Evolutionary conservation across 257 asterid species (phyloP).

Genomic region (Solanum lycopersicoides): DNA sequence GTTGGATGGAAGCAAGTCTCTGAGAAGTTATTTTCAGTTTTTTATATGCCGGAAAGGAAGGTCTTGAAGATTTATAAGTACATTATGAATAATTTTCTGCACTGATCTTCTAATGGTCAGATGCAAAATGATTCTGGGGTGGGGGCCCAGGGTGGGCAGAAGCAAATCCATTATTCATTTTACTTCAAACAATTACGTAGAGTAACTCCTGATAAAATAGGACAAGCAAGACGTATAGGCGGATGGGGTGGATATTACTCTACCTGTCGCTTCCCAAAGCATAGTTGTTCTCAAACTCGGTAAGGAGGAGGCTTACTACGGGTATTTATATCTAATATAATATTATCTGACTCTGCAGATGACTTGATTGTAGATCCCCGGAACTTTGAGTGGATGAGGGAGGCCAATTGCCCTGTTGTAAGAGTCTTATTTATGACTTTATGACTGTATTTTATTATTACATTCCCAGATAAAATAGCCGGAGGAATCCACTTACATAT

Average conservation of each 20-base stretch:
- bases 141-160: neutral
- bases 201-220: neutral
- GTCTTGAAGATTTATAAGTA: neutral
- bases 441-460: neutral
- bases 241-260: neutral
- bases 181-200: neutral
- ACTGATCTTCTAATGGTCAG: neutral
- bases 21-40: neutral
- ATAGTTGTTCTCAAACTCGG: neutral
- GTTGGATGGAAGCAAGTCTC: neutral
- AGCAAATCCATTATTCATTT: neutral
- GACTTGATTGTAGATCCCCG: constrained; percentile 98
- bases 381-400: constrained; percentile 95
- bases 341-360: constrained; percentile 38
- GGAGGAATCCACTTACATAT: neutral
- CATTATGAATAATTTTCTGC: neutral
- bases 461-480: neutral
- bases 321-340: neutral
- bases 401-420: constrained; percentile 91
- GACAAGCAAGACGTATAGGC: neutral
- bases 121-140: neutral
- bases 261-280: neutral
- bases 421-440: constrained; percentile 2
- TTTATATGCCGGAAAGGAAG: neutral
- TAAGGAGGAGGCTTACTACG: neutral